Conservation (phyloP, 495 filamentous ascomycete genomes). For the Neurospora sp. region DNA sequence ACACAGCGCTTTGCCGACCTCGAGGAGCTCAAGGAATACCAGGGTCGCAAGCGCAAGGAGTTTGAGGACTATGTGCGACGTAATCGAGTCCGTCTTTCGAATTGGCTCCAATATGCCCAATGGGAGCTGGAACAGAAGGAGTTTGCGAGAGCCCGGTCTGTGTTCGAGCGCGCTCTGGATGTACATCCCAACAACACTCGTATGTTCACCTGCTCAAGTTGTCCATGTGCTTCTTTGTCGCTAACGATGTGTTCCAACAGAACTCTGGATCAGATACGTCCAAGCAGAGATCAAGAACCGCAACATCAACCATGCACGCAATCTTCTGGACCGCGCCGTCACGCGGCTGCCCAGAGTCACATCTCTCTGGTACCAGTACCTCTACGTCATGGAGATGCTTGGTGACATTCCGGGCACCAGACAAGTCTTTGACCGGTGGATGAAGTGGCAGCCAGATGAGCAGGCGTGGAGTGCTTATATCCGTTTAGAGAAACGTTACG, state of each 20-base stretch:
- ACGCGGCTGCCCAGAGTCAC: conserved; percentile 84
- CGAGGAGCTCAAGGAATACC: conserved; percentile 96
- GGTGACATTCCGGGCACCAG: conserved; percentile 86
- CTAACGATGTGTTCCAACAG: conserved; percentile 4
- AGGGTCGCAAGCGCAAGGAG: conserved; percentile 89
- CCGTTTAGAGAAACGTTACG: conserved; percentile 91
- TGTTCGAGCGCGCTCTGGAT: conserved; percentile 93
- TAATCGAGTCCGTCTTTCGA: conserved; percentile 92
- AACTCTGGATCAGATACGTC: conserved; percentile 69
- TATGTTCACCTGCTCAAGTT: conserved; percentile 32
- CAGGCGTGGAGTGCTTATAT: conserved; percentile 93
- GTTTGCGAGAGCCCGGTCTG: conserved; percentile 85
- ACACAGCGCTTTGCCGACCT: conserved; percentile 93
- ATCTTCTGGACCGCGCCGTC: conserved; percentile 88
- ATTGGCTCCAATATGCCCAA: conserved; percentile 96
- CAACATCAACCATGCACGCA: conserved; percentile 96
- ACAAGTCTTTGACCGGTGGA: conserved; percentile 96
- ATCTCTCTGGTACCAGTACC: conserved; percentile 98
- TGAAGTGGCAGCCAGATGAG: conserved; percentile 96
- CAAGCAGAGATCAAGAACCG: conserved; percentile 94
- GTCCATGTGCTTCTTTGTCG: not conserved
- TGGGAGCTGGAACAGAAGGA: conserved; percentile 99
- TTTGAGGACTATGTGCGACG: conserved; percentile 97
- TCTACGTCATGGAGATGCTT: conserved; percentile 96
- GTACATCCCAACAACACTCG: conserved; percentile 78